A percentile compares a stretch with the other conserved stretches of the same genome.
Evolutionary conservation across 805 yeast genomes (phyloP).

Genomic region (Ogataea ramenticola): DNA sequence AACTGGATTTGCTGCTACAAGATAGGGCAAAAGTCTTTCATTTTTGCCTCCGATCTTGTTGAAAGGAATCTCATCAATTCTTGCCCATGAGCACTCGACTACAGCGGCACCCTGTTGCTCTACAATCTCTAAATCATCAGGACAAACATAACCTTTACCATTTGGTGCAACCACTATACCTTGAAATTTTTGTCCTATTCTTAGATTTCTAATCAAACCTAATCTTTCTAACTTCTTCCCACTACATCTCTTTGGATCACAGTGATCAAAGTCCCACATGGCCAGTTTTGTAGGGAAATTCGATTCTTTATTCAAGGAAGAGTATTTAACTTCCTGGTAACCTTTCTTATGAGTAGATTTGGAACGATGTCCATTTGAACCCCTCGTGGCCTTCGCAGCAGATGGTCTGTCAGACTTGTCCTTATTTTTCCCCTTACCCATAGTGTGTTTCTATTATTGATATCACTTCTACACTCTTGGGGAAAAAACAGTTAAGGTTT

Average conservation of each 20-base stretch:
- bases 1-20: constrained; percentile 95
- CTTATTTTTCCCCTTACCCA: constrained; percentile 51
- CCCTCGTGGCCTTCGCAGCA: constrained; percentile 17
- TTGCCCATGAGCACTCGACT: constrained; percentile 98
- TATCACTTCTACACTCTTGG: no score
- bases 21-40: constrained; percentile 82
- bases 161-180: constrained; percentile 93
- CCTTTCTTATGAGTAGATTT: constrained; percentile 42
- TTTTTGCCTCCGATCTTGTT: constrained; percentile 83
- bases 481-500: no score
- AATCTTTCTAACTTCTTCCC: constrained; percentile 90
- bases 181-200: constrained; percentile 89
- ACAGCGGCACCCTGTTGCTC: constrained; percentile 89
- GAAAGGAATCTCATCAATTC: constrained; percentile 96
- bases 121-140: constrained; percentile 71
- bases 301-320: constrained; percentile 9
- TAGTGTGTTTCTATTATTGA: no score
- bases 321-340: constrained; percentile 21
- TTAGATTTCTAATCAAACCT: constrained; percentile 69
- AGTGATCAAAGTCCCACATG: constrained; percentile 99
- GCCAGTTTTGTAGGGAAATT: constrained; percentile 81
- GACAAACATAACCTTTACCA: constrained; percentile 86
- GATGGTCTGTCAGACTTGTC: constrained; percentile 29
- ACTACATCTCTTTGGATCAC: constrained; percentile 96
- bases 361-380: constrained; percentile 51